Base-by-base conservation (phyloP, 1,284 basidiomycete genomes). In the Ceratobasidium sp. region DNA sequence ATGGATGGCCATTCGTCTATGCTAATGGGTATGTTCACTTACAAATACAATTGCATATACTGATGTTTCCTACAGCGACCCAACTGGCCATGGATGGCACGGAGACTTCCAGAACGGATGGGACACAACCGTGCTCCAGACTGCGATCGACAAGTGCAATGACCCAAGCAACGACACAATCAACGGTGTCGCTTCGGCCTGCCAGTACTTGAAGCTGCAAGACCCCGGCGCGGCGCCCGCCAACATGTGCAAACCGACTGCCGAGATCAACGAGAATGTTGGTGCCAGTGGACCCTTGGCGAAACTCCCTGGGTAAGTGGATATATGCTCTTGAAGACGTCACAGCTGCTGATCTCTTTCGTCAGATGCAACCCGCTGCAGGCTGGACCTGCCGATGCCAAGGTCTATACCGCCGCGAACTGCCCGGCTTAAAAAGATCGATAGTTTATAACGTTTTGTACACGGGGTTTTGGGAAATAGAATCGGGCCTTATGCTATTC, bases 121-220 rank as follows among this genome's bases (percentile, higher is more conserved):
- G 80, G 79, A 45, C 12, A 38, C 40, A 5, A 34, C 32, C 15
- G 52, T 40, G 12, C 69, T 55, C 15, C 83, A 85, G 73, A 78
- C 78, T 43, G 82, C 83, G n/a, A 84, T 85, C 70, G 80, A 84
- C 74, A 72, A 80, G 29, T 85, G 84, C 76, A 78, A 82, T 72
- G 78, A 80, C 64, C 76, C 79, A 22, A 79, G 77, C 40, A 77
- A 80, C 68, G 74, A 77, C 10, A 82, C 80, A 1, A 76, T 75
- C 34, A 75, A 71, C 7, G 78, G 77, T 38, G 75, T 80, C 17
- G 79, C 83, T 1, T 80, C 80, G 55, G 79, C 80, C 2, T 85
- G 84, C 76, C 71, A 75, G 27, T 80, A 76, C 74, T 55, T 71
- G 8, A 68, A 72, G 6, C 75, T 77, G 2, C 54, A 73, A 13